Evolutionary conservation across 2,329 filamentous ascomycete genomes (phyloP).

Genomic region (Bimuria novae-zelandiae): DNA sequence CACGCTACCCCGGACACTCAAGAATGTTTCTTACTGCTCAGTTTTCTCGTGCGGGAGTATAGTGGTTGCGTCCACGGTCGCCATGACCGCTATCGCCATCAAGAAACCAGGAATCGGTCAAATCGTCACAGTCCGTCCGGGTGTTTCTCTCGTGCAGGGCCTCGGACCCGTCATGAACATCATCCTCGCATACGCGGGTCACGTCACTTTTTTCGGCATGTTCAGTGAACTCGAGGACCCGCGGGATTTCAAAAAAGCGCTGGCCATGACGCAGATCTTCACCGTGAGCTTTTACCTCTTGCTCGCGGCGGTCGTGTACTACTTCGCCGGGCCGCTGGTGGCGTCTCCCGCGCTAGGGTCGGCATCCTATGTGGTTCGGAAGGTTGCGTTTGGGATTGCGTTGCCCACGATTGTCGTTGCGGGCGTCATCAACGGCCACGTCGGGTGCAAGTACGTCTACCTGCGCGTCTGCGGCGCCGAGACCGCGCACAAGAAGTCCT

Average conservation of each 20-base stretch:
- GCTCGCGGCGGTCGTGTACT: constrained; percentile 68
- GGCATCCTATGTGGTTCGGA: constrained; percentile 59
- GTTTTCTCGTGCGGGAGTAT: constrained; percentile 68
- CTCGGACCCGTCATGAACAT: constrained; percentile 60
- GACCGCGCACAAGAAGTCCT: constrained; percentile 28
- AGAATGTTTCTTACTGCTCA: constrained; percentile 66
- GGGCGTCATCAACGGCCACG: constrained; percentile 71
- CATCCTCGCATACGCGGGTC: constrained; percentile 69
- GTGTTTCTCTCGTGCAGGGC: constrained; percentile 29
- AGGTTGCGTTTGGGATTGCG: constrained; percentile 70
- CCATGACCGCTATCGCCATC: constrained; percentile 68
- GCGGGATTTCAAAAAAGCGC: constrained; percentile 60
- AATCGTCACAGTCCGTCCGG: constrained; percentile 28
- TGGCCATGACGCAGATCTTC: constrained; percentile 64
- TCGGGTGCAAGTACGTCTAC: constrained; percentile 70
- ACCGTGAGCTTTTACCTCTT: constrained; percentile 65
- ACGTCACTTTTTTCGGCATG: constrained; percentile 71
- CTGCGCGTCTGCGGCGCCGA: constrained; percentile 65
- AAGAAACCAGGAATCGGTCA: constrained; percentile 46
- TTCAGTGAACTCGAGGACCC: constrained; percentile 68
- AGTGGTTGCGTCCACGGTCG: constrained; percentile 65
- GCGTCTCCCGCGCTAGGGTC: constrained; percentile 69
- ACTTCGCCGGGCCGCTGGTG: constrained; percentile 65
- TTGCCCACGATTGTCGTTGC: constrained; percentile 72
- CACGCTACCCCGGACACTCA: constrained; percentile 65